These are phyloP conservation scores for Tylopilus plumbeoviolaceoides DNA, from an alignment of 768 basidiomycete genomes.

Conservation along the genomic window DNA sequence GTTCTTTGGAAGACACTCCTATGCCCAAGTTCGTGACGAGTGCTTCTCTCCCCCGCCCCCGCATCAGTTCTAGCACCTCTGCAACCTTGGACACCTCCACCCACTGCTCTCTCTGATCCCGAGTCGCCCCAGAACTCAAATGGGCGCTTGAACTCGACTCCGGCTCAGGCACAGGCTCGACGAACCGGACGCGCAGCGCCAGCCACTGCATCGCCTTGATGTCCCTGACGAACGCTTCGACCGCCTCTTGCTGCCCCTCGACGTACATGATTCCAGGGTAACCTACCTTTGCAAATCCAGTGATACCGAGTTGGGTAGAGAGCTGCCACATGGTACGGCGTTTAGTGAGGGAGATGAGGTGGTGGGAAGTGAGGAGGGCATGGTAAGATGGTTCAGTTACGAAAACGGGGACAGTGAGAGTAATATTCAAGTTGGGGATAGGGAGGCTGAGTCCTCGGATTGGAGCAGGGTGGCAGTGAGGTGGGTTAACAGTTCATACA, in stretches of 20 bases:
- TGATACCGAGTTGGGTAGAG: conserved; percentile 49
- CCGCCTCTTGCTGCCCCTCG: background rate
- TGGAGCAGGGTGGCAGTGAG: conserved; percentile 58
- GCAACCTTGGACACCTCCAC: conserved; percentile 65
- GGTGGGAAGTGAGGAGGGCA: conserved; percentile 69
- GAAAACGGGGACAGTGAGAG: background rate
- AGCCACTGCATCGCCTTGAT: conserved; percentile 80
- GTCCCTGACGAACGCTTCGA: conserved; percentile 58
- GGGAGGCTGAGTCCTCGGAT: background rate
- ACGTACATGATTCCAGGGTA: background rate
- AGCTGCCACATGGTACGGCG: conserved; percentile 54
- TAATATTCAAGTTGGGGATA: background rate
- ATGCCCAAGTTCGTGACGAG: conserved; percentile 65
- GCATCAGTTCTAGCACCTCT: conserved; percentile 68
- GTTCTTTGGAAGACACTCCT: conserved; percentile 37
- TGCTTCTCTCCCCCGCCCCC: conserved; percentile 47
- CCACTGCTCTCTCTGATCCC: conserved; percentile 35
- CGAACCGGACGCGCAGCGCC: conserved; percentile 58
- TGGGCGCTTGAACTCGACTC: background rate
- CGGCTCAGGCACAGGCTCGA: conserved; percentile 37
- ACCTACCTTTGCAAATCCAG: conserved; percentile 68
- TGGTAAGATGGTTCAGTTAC: conserved; percentile 37
- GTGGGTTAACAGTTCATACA: conserved; percentile 55
- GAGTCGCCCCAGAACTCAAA: background rate
- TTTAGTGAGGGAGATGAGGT: conserved; percentile 62